phyloP scores from a whole-genome alignment of 1,284 basidiomycete species.

The Leccinum pachyderme region DNA sequence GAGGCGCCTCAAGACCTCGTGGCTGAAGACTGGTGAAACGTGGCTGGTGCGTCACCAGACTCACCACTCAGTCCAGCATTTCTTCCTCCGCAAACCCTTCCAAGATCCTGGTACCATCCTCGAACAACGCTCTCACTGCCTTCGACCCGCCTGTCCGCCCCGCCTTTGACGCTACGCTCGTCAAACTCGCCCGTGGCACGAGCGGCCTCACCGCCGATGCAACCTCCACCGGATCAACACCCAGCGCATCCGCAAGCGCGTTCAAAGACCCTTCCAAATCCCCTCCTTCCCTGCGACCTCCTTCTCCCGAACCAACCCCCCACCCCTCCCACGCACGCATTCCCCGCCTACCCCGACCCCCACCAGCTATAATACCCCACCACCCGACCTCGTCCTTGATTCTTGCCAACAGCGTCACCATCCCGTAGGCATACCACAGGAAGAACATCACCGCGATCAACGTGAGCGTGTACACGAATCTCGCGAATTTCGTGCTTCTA shows the following conservation, averaged over 20 bases:
- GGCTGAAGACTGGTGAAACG: too few relatives aligned
- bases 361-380: conserved; percentile 20
- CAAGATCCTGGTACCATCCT: neutral
- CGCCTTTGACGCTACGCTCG: conserved; percentile 49
- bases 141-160: conserved; percentile 25
- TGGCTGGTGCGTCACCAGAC: too few relatives aligned
- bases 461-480: neutral
- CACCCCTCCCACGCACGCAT: neutral
- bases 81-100: neutral
- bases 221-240: conserved; percentile 57
- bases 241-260: conserved; percentile 43
- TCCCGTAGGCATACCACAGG: neutral
- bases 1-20: too few relatives aligned
- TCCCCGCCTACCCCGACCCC: neutral
- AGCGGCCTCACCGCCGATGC: conserved; percentile 54
- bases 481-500: neutral
- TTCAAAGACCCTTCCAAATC: conserved; percentile 50
- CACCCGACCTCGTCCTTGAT: conserved; percentile 23
- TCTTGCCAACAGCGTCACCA: neutral
- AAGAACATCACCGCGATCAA: neutral
- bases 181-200: conserved; percentile 23
- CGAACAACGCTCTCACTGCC: neutral
- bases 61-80: neutral
- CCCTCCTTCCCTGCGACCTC: neutral
- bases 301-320: neutral